Base-by-base conservation (phyloP, 345 rosid genomes). In the Hibiscus trionum region DNA sequence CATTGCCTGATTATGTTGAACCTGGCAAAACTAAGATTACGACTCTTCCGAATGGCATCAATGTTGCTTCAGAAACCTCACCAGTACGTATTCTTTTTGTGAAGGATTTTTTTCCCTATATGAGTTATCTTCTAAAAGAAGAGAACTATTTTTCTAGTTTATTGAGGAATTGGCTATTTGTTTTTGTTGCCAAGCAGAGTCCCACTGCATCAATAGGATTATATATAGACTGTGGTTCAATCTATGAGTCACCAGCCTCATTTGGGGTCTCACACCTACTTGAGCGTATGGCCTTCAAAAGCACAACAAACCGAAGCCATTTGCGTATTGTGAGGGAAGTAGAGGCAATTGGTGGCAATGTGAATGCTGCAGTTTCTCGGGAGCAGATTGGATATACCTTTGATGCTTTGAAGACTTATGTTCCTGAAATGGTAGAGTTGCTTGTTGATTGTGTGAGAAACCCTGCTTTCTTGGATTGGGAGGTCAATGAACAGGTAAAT, bases 401-500 rank as follows among this genome's bases (percentile, higher is more conserved):
- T 72, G 97, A 95, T 86, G 99, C 99, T 70, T 77, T 95, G 66
- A 95, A 87, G 85, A 90, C 90, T 5, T 84, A 95, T 82, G 90
- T 90, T 74, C 99, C 99, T 11, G 85, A 85, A 79, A 92, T 92
- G 99, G 92, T 87, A 11, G 99, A 95, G 77, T 82, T 95, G 80
- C 93, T 90, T 76, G 14, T 90, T 68, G 99, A 92, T 75, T 84
- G 85, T 78, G 99, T 92, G 67, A 88, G 99, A 77, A 90, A 95
- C 75, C 97, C 97, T 63, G 88, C 80, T 72, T 95, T 92, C 86
- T 76, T 95, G 75, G 97, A 90, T 72, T 95, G 97, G 97, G 96
- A 92, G 79, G 86, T 95, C 74, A 84, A 83, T 61, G 97, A 90
- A 78, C 87, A 88, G 88, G 97, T 90, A 77, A 49, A n/a, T 61